Base-by-base conservation (phyloP, 2,329 filamentous ascomycete species). In the Neonectria faginata region DNA sequence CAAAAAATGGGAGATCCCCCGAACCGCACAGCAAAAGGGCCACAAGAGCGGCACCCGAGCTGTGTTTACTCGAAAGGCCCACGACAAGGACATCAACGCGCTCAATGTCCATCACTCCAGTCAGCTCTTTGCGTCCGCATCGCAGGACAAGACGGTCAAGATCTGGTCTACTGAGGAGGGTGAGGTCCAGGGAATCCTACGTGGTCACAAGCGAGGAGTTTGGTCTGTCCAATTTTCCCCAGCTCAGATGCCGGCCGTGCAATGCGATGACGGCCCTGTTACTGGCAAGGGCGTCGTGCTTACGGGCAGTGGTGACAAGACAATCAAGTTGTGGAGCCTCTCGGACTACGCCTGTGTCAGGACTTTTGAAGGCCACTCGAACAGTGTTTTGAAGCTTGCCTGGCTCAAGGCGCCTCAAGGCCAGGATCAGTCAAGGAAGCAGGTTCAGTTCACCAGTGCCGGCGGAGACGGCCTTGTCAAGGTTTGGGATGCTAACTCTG, bases 81-180 rank as follows among this genome's bases (percentile, higher is more conserved):
- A 99, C 79, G 96, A 99, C 76, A 99, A 99, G 77, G 96, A 99
- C 71, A 99, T 99, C 80, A 99, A 99, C 73, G 94, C 96, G 2
- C 87, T 99, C 55, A 93, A 97, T 68, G 85, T 96, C 11, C 92
- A 94, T 68, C 86, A 89, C 22, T 85, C 87, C 1, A 88, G 88
- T 5, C 88, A 89, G n/a, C 81, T 97, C 1, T 98, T 99, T 75
- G 97, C 95, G 3, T 97, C 96, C 1, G 95, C 96, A 31, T 98
- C 95, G 5, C 96, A 99, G 80, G 96, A 99, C 78, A 92, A 94
- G 70, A 97, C 93, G 0, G 94, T 98, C 70, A 99, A 98, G 81
- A 96, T 99, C 64, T 99, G 95, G 92, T 96, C 94, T 8, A 86
- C 91, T 7, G 91, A 94, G 70, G 92, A 96, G 76, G 94, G 97